Conservation (phyloP, 768 basidiomycete species). For the Neoboletus magnificus region DNA sequence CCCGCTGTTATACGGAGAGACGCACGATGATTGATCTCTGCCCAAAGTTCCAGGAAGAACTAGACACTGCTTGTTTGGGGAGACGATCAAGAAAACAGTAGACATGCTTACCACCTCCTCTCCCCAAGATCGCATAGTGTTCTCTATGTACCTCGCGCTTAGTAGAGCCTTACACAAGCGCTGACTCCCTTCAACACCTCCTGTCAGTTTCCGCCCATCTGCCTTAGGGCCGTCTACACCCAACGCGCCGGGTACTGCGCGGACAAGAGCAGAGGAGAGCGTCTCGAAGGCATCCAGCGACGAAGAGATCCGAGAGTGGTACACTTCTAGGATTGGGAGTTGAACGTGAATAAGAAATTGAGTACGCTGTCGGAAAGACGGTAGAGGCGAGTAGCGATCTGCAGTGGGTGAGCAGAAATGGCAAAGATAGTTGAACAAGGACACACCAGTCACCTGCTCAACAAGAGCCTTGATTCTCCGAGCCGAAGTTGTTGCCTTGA, state of each 20-base stretch:
- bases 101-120: conserved; percentile 76
- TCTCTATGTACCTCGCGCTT: conserved; percentile 71
- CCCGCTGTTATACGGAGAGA: conserved; percentile 55
- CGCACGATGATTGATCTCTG: conserved; percentile 64
- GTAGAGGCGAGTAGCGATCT: conserved; percentile 93
- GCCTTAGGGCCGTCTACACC: conserved; percentile 42
- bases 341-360: conserved; percentile 85
- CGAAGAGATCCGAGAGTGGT: conserved; percentile 71
- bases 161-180: conserved; percentile 83
- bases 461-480: conserved; percentile 79
- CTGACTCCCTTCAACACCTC: conserved; percentile 79
- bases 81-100: not conserved
- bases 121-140: conserved; percentile 75
- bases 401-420: not conserved
- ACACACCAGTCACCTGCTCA: conserved; percentile 85
- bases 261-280: conserved; percentile 80
- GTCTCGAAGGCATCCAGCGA: conserved; percentile 95
- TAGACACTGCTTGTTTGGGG: conserved; percentile 30
- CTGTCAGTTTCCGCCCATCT: conserved; percentile 66
- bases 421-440: not conserved
- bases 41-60: conserved; percentile 93
- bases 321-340: conserved; percentile 76
- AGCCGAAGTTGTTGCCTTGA: conserved; percentile 79
- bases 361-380: conserved; percentile 68
- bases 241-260: conserved; percentile 90